Base-by-base conservation (phyloP, 345 rosid species). In the Salix arbutifolia region DNA sequence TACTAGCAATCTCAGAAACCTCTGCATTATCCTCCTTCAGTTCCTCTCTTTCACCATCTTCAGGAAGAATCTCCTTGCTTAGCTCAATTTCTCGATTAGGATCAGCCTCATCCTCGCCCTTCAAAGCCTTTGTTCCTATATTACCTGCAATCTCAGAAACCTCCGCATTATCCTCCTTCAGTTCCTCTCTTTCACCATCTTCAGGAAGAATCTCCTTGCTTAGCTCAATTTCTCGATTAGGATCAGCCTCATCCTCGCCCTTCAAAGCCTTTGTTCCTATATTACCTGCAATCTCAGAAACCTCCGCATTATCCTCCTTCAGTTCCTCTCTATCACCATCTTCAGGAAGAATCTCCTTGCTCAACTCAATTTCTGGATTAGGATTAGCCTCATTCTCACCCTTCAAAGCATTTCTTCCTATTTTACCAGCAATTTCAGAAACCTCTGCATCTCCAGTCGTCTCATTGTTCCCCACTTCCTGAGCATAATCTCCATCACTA, bases 401-500 rank as follows among this genome's bases (percentile, higher is more conserved):
- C 65, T 74, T 64, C 18, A 30, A 26, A 65, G 46, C 38, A 26
- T 71, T 79, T 38, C 18, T 71, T 70, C 75, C 81, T 12, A 40
- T 80, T 56, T 21, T 52, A 75, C 26, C 65, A 60, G 71, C 35
- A 75, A 73, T 83, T 4, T 64, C 33, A 65, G 78, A 68, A 62
- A 67, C 84, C 72, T 74, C 69, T 65, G 23, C 62, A 56, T 38
- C 87, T 62, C 79, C 86, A 72, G 74, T 79, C 42, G 76, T 19
- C 66, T 70, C 80, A n/a, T 53, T 60, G 70, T 35, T 44, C 50
- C 14, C 78, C 56, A 7, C 65, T 26, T 56, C 82, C 74, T 31
- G 37, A 69, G 0, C 7, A 58, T 87, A 87, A 76, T 88, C 88
- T 62, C 88, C 91, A 68, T 88, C 83, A 37, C 16, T 9, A n/a